These are phyloP conservation scores for Datura wrightii DNA, from an alignment of 257 asterid genomes.

Conservation along the genomic window DNA sequence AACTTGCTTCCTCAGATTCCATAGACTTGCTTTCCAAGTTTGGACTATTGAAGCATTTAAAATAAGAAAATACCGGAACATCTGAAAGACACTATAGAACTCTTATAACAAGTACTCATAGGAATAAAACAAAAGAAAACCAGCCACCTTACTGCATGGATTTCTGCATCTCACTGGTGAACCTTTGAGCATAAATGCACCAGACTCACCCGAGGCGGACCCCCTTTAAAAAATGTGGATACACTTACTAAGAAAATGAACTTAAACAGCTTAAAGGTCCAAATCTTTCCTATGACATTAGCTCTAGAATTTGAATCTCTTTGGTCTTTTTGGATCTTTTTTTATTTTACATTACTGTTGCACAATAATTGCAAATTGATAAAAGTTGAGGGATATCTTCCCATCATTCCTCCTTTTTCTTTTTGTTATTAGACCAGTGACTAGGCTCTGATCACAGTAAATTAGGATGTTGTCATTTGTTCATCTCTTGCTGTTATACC, in stretches of 20 bases:
- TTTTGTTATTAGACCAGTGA: not conserved
- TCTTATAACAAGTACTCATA: not conserved
- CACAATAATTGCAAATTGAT: not conserved
- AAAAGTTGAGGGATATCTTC: not conserved
- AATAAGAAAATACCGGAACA: not conserved
- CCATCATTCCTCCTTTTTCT: not conserved
- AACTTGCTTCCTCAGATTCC: slow-evolving; percentile 25
- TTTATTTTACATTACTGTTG: not conserved
- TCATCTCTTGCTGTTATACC: not conserved
- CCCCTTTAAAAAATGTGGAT: not conserved
- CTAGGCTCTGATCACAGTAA: not conserved
- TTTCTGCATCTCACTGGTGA: slow-evolving; percentile 8
- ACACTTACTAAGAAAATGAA: not conserved
- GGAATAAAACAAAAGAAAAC: not conserved
- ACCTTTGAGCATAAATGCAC: not conserved
- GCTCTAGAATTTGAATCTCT: not conserved
- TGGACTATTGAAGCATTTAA: slow-evolving; percentile 18
- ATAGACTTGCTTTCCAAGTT: slow-evolving; percentile 17
- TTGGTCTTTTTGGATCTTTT: not conserved
- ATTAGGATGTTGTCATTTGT: not conserved
- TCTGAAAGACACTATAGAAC: not conserved
- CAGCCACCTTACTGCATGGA: not conserved
- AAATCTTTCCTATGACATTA: not conserved
- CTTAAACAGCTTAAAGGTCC: not conserved
- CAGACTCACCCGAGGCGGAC: not conserved